Conservation (phyloP, 371 early-diverging fungal genomes). For the Mortierella sp. region DNA sequence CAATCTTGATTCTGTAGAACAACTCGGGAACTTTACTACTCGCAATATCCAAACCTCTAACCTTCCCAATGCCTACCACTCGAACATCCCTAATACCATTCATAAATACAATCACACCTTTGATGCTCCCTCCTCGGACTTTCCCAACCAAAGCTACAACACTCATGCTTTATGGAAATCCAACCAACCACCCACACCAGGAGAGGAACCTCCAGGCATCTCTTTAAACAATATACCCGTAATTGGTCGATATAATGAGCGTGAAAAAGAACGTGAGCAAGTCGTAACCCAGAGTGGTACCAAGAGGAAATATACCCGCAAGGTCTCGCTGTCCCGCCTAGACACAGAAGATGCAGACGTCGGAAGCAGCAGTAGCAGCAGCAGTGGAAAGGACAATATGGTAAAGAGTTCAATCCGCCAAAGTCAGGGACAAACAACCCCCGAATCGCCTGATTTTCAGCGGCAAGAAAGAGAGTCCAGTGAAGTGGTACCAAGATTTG, state of each 20-base stretch:
- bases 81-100: neutral
- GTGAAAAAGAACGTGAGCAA: neutral
- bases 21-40: slow-evolving; percentile 13
- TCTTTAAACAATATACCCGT: neutral
- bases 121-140: too few relatives aligned
- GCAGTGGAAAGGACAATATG: neutral
- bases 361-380: too few relatives aligned
- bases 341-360: neutral
- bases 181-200: slow-evolving; percentile 11
- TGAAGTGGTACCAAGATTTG: slow-evolving; percentile 28
- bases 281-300: neutral
- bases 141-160: neutral
- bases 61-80: neutral
- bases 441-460: neutral
- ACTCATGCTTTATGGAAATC: slow-evolving; percentile 7
- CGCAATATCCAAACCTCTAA: neutral
- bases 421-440: neutral
- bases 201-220: slow-evolving; percentile 8
- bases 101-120: neutral
- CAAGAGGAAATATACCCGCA: slow-evolving; percentile 8
- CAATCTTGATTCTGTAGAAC: slow-evolving; percentile 25
- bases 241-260: neutral
- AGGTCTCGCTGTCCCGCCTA: neutral
- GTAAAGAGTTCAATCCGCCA: neutral
- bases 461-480: neutral